phyloP scores from a whole-genome alignment of 768 basidiomycete species.

The Lentinula edodes region DNA sequence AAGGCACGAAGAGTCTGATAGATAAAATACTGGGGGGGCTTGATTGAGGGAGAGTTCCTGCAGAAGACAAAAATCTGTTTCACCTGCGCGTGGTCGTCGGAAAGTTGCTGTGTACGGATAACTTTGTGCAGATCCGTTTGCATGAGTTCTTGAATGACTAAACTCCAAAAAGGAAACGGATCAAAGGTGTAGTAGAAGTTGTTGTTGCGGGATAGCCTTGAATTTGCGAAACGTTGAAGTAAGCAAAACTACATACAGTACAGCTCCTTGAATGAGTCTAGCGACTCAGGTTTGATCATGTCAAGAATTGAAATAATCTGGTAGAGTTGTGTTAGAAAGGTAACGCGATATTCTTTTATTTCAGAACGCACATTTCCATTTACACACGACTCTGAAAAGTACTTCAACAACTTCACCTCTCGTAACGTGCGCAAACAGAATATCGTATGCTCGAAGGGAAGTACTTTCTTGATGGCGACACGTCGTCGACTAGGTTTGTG shows the following conservation, averaged over 20 bases:
- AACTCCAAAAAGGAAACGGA: not conserved
- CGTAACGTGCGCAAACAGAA: constrained; percentile 87
- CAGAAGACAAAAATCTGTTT: not conserved
- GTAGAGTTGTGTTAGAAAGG: too few species aligned
- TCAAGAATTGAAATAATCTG: constrained; percentile 88
- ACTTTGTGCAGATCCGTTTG: constrained; percentile 90
- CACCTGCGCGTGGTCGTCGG: constrained; percentile 72
- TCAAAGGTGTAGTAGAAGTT: too few species aligned
- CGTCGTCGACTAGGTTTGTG: constrained; percentile 77
- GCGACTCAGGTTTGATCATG: constrained; percentile 74
- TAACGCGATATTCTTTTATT: too few species aligned
- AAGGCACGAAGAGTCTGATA: constrained; percentile 83
- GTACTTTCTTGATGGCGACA: constrained; percentile 94
- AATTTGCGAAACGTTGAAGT: too few species aligned
- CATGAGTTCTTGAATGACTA: constrained; percentile 84
- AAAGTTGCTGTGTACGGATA: constrained; percentile 84
- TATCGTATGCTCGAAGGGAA: constrained; percentile 90
- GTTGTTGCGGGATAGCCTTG: too few species aligned
- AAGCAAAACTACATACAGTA: constrained; percentile 44
- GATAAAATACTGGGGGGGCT: constrained; percentile 51
- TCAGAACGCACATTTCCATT: constrained; percentile 64
- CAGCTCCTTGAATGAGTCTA: constrained; percentile 81
- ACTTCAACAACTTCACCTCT: constrained; percentile 86
- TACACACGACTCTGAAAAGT: constrained; percentile 73
- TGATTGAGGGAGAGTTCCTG: not conserved